phyloP scores from a whole-genome alignment of 2,329 filamentous ascomycete species.

The Penicillium psychrosexuale region DNA sequence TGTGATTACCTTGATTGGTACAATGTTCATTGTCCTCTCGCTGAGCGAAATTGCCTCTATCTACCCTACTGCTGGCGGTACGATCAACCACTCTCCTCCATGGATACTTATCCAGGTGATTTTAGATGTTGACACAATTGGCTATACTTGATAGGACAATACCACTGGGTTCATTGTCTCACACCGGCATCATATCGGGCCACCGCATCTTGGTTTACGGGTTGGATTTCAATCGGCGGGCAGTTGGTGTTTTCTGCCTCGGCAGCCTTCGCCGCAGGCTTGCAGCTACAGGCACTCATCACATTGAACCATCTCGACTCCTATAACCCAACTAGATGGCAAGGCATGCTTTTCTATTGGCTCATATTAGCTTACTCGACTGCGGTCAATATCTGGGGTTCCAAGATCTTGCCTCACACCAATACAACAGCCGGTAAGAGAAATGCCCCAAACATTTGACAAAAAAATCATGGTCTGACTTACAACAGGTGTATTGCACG shows the following conservation, averaged over 20 bases:
- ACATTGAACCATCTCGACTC: constrained; percentile 38
- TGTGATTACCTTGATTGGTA: constrained; percentile 43
- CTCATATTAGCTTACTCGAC: constrained; percentile 27
- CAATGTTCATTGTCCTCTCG: constrained; percentile 40
- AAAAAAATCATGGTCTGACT: not conserved
- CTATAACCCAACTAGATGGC: constrained; percentile 40
- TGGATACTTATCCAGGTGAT: not conserved
- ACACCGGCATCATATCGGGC: constrained; percentile 33
- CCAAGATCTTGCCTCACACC: constrained; percentile 25
- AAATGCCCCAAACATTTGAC: not conserved
- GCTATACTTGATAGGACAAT: constrained; percentile 36
- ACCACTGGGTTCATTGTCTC: constrained; percentile 48
- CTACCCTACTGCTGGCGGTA: constrained; percentile 26
- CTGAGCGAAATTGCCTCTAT: constrained; percentile 43
- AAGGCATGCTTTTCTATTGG: constrained; percentile 50
- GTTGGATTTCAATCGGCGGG: constrained; percentile 49
- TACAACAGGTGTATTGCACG: constrained; percentile 15
- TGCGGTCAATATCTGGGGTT: constrained; percentile 44
- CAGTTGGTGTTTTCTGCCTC: constrained; percentile 49
- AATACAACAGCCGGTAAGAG: constrained; percentile 17
- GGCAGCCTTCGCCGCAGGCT: constrained; percentile 47
- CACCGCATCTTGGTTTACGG: constrained; percentile 42
- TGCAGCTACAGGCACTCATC: constrained; percentile 46
- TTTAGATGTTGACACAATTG: not conserved
- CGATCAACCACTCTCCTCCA: not conserved